phyloP scores from a whole-genome alignment of 306 rosid genomes.

The Medicago arabica region DNA sequence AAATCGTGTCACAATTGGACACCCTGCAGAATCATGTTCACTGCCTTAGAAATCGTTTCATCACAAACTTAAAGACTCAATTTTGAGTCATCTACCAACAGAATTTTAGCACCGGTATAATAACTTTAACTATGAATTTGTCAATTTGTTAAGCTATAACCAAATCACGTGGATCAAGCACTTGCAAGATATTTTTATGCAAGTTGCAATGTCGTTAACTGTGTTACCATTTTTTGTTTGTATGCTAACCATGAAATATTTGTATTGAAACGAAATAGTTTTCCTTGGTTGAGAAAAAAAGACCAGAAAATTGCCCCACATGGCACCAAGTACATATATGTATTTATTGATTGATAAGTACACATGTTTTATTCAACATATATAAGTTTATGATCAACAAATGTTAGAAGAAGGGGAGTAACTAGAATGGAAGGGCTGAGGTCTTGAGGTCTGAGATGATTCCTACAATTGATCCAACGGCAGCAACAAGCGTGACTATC shows the following conservation, averaged over 20 bases:
- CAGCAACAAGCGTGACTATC: slow-evolving; percentile 9
- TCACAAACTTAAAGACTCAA: too few relatives aligned
- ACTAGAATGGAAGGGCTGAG: not conserved
- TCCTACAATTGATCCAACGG: slow-evolving; percentile 10
- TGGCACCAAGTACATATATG: not conserved
- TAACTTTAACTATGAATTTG: too few relatives aligned
- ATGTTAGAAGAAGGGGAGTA: not conserved
- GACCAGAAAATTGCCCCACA: not conserved
- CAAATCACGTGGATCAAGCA: too few relatives aligned
- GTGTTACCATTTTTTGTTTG: too few relatives aligned
- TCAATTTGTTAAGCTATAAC: too few relatives aligned
- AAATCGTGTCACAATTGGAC: too few relatives aligned
- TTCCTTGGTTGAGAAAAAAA: not conserved
- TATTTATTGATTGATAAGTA: not conserved
- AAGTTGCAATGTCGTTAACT: too few relatives aligned
- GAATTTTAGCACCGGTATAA: too few relatives aligned
- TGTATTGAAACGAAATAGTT: not conserved
- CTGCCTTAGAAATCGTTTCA: too few relatives aligned
- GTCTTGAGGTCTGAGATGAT: not conserved
- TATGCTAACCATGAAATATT: not conserved
- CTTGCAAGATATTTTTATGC: too few relatives aligned
- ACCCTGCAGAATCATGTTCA: too few relatives aligned
- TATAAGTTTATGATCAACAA: not conserved
- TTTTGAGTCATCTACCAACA: too few relatives aligned
- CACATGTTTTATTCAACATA: not conserved